Conservation (phyloP, 495 filamentous ascomycete species). For the Penicillium alfredii region DNA sequence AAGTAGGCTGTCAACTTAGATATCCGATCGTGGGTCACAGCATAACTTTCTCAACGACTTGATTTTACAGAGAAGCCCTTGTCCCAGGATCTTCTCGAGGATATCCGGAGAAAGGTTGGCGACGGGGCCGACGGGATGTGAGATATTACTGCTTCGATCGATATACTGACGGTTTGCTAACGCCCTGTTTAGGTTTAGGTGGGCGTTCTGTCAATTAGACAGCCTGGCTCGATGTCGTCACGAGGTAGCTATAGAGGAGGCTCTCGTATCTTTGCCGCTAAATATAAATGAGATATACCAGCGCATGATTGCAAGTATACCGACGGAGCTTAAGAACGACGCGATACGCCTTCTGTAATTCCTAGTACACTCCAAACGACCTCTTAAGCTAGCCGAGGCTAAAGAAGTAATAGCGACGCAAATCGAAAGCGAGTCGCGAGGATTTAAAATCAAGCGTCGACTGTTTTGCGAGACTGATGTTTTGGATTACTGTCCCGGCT, state of each 20-base stretch:
- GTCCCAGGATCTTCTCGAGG: conserved; percentile 10
- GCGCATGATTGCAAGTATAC: conserved; percentile 30
- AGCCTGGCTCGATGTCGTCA: conserved; percentile 24
- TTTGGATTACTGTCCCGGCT: conserved; percentile 14
- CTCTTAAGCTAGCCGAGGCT: conserved; percentile 15
- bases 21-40: conserved; percentile 21
- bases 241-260: conserved; percentile 14
- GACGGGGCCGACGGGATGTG: conserved; percentile 33
- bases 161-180: conserved; percentile 10
- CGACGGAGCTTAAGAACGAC: conserved; percentile 8
- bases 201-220: conserved; percentile 37
- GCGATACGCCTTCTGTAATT: conserved; percentile 22
- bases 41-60: conserved; percentile 15
- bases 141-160: conserved; percentile 6
- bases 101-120: conserved; percentile 15
- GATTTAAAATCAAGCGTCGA: conserved; percentile 14
- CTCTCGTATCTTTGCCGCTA: conserved; percentile 27
- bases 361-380: conserved; percentile 16
- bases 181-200: conserved; percentile 33
- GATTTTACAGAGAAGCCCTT: conserved; percentile 19
- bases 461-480: conserved; percentile 16
- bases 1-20: conserved; percentile 19
- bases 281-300: conserved; percentile 35
- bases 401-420: conserved; percentile 21
- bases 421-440: conserved; percentile 3